Evolutionary conservation across 169 alveolate genomes (phyloP).

Genomic region (Eimeria acervulina): DNA sequence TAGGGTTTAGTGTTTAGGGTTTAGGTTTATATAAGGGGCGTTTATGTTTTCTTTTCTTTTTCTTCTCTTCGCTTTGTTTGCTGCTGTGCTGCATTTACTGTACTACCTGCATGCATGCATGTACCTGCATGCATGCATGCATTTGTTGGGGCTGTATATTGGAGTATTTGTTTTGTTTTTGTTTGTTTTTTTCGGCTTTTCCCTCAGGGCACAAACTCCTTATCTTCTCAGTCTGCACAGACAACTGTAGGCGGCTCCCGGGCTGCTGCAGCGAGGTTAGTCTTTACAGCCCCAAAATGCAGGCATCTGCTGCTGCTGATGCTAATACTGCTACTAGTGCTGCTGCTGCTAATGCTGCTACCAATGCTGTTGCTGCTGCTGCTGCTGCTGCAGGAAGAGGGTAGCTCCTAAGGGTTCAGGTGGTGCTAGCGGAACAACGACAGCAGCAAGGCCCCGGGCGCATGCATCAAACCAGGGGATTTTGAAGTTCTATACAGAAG

Average conservation of each 20-base stretch:
- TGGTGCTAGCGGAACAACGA: conserved; percentile 33
- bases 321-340: too few species aligned
- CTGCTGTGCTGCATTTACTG: background rate
- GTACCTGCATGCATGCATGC: background rate
- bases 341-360: background rate
- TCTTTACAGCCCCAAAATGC: background rate
- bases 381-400: conserved; percentile 44
- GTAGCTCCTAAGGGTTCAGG: background rate
- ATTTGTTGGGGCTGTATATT: background rate
- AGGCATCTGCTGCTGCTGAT: background rate
- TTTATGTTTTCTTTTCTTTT: background rate
- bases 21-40: background rate
- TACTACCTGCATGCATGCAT: background rate
- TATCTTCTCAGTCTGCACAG: conserved; percentile 31
- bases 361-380: background rate
- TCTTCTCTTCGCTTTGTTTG: background rate
- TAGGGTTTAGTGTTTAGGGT: background rate
- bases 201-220: conserved; percentile 65
- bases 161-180: background rate
- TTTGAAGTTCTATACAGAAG: conserved; percentile 75
- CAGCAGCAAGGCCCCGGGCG: conserved; percentile 5
- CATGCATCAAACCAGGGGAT: conserved; percentile 74
- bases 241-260: conserved; percentile 69
- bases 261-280: conserved; percentile 37
- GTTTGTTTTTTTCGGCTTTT: background rate